Evolutionary conservation across 108 stramenopile genomes (phyloP), one percentile per base, ranked within the genome.

Genomic region (Pinguiococcus pyrenoidosus): DNA sequence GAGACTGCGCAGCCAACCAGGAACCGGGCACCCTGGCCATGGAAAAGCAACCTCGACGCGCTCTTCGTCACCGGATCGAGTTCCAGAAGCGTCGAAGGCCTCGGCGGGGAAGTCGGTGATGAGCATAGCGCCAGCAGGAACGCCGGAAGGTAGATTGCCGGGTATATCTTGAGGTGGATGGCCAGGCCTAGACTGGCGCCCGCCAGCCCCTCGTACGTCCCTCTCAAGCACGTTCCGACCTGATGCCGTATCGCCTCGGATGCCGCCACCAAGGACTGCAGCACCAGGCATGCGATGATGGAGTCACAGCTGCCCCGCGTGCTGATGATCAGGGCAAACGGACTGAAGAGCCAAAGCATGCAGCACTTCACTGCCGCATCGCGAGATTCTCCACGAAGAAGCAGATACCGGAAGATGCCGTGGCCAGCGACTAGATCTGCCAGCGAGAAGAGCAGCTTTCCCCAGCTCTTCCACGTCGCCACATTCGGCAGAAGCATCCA

Each of bases 401-500:
- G 9, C 62, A 51, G 5, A 69, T 6, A 6, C 18, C 7, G 4
- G n/a, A 3, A 12, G 18, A 6, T 4, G 4, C 17, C 13, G 9
- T n/a, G 4, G 32, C n/a, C 5, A 5, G 12, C 41, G 2, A 50
- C 29, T 16, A 76, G 17, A 49, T 76, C 75, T 0, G 33, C 52
- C 0, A 37, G 2, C 8, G 30, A 37, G 33, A 68, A 75, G 7
- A 77, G 8, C 0, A 75, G 1, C 27, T 75, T 68, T 2, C 76
- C 73, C 35, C 54, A 75, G 8, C 41, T 37, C 46, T 20, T 50
- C 22, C 32, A 35, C 1, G 33, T 5, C 16, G 25, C 2, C 16
- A 69, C 48, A 29, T 75, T 75, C 18, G 65, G 69, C 16, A 70
- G 36, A 17, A 94, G 43, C 4, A 89, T 37, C 23, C 36, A 61